Evolutionary conservation across 768 basidiomycete genomes (phyloP).

Genomic region (Dendrothele bispora): DNA sequence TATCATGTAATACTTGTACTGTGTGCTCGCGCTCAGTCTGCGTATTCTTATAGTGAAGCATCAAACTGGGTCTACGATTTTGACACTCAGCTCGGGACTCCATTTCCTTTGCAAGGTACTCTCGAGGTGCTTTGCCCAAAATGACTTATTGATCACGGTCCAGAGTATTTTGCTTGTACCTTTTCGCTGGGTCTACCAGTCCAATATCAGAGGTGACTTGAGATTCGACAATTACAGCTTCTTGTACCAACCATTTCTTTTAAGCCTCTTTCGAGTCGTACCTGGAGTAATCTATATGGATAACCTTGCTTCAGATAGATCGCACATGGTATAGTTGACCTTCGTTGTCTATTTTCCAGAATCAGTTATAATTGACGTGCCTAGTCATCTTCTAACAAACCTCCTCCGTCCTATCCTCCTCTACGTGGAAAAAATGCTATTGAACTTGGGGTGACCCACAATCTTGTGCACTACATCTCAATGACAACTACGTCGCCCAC

Average conservation of each 20-base stretch:
- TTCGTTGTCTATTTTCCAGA: background rate
- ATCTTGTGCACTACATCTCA: slow-evolving; percentile 59
- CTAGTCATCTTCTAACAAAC: no score
- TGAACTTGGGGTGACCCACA: slow-evolving; percentile 40
- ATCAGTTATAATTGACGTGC: slow-evolving; percentile 30
- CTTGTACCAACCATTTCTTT: background rate
- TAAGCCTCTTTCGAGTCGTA: slow-evolving; percentile 65
- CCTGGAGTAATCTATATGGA: slow-evolving; percentile 49
- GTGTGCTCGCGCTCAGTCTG: slow-evolving; percentile 23
- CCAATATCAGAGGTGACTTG: slow-evolving; percentile 43
- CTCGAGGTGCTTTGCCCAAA: slow-evolving; percentile 7
- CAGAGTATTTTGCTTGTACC: slow-evolving; percentile 45
- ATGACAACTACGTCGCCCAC: no score
- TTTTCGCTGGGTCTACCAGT: slow-evolving; percentile 37
- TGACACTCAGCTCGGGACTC: slow-evolving; percentile 45
- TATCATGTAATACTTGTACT: slow-evolving; percentile 71
- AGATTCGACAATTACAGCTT: background rate
- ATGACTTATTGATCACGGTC: slow-evolving; percentile 25
- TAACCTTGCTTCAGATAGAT: slow-evolving; percentile 72
- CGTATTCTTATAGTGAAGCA: background rate
- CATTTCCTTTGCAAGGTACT: slow-evolving; percentile 53
- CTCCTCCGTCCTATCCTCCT: slow-evolving; percentile 50
- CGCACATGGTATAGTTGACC: slow-evolving; percentile 61
- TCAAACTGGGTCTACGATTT: slow-evolving; percentile 72
- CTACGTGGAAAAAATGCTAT: slow-evolving; percentile 46